A percentile compares a stretch with the other conserved stretches of the same genome.
Conservation (phyloP, 306 rosid genomes). For the Glycine tomentella region DNA sequence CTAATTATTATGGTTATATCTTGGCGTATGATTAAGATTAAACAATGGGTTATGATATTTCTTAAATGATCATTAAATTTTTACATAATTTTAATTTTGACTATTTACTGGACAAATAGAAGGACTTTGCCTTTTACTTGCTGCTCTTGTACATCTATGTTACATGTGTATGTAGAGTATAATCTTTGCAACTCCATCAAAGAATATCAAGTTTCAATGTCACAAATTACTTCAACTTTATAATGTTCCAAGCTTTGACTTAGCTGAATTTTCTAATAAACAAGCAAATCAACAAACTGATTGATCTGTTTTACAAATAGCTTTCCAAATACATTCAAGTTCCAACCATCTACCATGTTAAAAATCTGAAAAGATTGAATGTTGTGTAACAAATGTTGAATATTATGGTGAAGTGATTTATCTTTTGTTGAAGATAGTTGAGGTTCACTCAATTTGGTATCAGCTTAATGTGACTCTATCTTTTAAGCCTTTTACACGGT, state of each 20-base stretch:
- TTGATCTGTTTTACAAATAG: constrained; percentile 18
- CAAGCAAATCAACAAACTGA: constrained; percentile 9
- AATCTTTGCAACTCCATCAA: constrained; percentile 1
- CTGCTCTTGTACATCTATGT: neutral
- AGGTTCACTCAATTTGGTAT: constrained; percentile 22
- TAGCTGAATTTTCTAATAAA: neutral
- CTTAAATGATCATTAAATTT: neutral
- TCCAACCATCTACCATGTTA: constrained; percentile 17
- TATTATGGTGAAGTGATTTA: constrained; percentile 19
- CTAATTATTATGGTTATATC: too few relatives aligned
- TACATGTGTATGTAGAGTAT: neutral
- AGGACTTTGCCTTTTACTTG: neutral
- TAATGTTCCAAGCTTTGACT: neutral
- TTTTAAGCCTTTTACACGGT: neutral
- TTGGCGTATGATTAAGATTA: neutral
- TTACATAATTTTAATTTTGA: neutral
- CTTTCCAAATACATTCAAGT: constrained; percentile 26
- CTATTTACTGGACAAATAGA: constrained; percentile 9
- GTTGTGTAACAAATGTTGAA: constrained; percentile 26
- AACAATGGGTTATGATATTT: constrained; percentile 9
- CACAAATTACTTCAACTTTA: neutral
- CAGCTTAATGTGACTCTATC: constrained; percentile 22
- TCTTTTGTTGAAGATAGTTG: constrained; percentile 1
- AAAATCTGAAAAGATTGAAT: constrained; percentile 24
- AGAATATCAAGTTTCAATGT: constrained; percentile 12